Evolutionary conservation across 2,329 filamentous ascomycete genomes (phyloP).

Genomic region (Colletotrichum shisoi): DNA sequence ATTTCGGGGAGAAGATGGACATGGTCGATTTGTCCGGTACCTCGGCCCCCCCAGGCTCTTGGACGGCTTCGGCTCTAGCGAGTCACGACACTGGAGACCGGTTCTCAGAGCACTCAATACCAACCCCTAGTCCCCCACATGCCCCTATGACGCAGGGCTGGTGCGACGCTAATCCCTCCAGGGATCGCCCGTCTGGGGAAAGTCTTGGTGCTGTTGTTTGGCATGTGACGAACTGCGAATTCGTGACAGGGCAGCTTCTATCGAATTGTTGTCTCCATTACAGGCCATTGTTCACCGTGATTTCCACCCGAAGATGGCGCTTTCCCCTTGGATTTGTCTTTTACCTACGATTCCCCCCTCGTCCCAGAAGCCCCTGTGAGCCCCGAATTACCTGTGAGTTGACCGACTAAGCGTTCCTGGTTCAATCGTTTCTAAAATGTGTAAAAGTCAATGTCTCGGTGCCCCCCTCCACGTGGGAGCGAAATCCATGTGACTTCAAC

Average conservation of each 20-base stretch:
- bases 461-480: conserved; percentile 15
- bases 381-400: background rate
- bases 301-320: background rate
- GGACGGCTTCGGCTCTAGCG: conserved; percentile 31
- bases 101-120: background rate
- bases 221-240: conserved; percentile 37
- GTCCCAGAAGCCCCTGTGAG: background rate
- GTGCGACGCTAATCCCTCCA: conserved; percentile 26
- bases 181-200: conserved; percentile 34
- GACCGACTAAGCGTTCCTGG: background rate
- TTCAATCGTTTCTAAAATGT: background rate
- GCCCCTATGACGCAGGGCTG: conserved; percentile 35
- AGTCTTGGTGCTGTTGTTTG: conserved; percentile 23
- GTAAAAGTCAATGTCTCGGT: conserved; percentile 22
- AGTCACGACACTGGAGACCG: conserved; percentile 27
- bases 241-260: conserved; percentile 16
- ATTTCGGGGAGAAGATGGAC: conserved; percentile 5
- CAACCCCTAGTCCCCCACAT: conserved; percentile 36
- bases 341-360: background rate
- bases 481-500: conserved; percentile 32
- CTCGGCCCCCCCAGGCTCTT: conserved; percentile 26
- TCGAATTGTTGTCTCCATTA: background rate
- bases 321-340: background rate
- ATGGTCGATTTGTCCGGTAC: conserved; percentile 20
- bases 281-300: background rate